phyloP scores from a whole-genome alignment of 1,284 basidiomycete species.

The Pseudozyma hubeiensis region DNA sequence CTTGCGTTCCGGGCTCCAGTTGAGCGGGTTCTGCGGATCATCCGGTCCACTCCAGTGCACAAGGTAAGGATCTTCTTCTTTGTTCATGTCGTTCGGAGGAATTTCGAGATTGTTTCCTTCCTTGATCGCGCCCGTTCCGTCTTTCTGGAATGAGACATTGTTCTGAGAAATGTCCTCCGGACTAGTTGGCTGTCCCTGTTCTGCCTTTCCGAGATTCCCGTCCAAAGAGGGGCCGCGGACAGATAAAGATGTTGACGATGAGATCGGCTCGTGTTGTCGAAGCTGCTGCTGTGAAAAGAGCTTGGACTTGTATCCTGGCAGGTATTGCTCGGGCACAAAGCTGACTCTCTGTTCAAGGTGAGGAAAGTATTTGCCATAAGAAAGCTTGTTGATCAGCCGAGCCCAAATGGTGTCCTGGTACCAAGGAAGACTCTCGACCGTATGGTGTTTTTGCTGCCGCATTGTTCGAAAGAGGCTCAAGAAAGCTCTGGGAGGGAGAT shows the following conservation, averaged over 20 bases:
- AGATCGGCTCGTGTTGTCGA: not conserved
- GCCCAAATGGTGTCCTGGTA: constrained; percentile 46
- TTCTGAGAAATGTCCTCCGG: too few species aligned
- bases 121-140: not conserved
- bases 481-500: too few species aligned
- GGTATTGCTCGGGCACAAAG: constrained; percentile 43
- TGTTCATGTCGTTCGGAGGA: constrained; percentile 14
- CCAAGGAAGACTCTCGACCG: constrained; percentile 20
- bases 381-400: constrained; percentile 26
- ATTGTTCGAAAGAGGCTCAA: too few species aligned
- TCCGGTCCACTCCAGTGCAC: constrained; percentile 69
- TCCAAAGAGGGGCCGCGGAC: too few species aligned
- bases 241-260: too few species aligned
- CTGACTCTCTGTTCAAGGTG: constrained; percentile 38
- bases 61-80: constrained; percentile 66
- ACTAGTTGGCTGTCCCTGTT: not conserved
- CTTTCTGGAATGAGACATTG: too few species aligned
- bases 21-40: constrained; percentile 67
- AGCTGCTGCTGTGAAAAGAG: not conserved
- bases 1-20: constrained; percentile 64
- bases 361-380: constrained; percentile 31
- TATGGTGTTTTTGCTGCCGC: too few species aligned
- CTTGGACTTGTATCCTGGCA: constrained; percentile 29
- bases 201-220: too few species aligned
- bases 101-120: constrained; percentile 13